These are phyloP conservation scores for Sarcocystis neurona DNA, from an alignment of 169 alveolate genomes.

Conservation along the genomic window DNA sequence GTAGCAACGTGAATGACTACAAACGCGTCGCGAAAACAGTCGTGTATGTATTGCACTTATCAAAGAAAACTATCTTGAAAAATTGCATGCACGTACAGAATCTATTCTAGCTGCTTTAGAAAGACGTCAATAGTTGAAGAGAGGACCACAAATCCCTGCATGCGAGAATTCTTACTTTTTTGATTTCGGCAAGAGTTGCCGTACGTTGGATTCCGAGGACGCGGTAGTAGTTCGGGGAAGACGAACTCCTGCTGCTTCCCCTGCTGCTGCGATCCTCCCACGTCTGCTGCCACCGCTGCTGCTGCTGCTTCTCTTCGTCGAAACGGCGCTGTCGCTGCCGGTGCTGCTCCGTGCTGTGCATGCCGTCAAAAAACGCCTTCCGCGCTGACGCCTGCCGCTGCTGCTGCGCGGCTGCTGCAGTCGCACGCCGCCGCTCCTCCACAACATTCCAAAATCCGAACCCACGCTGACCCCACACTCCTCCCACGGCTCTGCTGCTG, in stretches of 20 bases:
- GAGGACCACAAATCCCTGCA: too few relatives aligned
- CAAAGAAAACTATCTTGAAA: too few relatives aligned
- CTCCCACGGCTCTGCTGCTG: too few relatives aligned
- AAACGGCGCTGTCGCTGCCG: background rate
- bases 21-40: too few relatives aligned
- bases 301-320: background rate
- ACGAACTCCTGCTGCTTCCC: background rate
- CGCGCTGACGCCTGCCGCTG: slow-evolving; percentile 3
- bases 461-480: too few relatives aligned
- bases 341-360: background rate
- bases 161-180: slow-evolving; percentile 7
- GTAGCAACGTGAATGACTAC: too few relatives aligned
- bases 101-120: too few relatives aligned
- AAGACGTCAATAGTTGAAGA: too few relatives aligned
- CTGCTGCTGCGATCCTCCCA: background rate
- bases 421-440: too few relatives aligned
- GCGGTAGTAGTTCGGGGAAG: background rate
- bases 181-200: background rate
- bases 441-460: too few relatives aligned
- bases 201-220: background rate
- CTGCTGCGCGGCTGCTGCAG: background rate
- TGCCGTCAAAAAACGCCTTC: background rate
- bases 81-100: too few relatives aligned
- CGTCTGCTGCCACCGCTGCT: background rate
- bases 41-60: too few relatives aligned